Evolutionary conservation across 257 asterid species (phyloP).

Genomic region (Handroanthus guayacan): DNA sequence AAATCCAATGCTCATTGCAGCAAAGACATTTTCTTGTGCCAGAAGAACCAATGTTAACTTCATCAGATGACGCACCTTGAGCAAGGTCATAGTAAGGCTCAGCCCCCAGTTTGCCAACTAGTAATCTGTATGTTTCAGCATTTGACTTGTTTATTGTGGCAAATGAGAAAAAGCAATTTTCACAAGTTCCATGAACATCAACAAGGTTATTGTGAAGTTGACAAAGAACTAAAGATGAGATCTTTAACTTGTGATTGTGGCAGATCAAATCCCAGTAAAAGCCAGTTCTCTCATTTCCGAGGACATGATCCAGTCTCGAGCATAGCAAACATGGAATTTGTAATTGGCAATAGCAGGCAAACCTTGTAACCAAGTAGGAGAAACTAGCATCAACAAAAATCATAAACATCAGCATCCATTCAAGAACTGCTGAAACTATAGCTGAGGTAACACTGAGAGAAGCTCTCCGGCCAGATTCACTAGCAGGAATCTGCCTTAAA

Average conservation of each 20-base stretch:
- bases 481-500: constrained; percentile 33
- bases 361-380: constrained; percentile 68
- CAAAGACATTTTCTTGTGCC: constrained; percentile 53
- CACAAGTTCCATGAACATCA: constrained; percentile 65
- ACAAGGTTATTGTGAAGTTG: constrained; percentile 59
- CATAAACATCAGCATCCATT: constrained; percentile 80
- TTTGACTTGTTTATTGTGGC: constrained; percentile 56
- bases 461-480: constrained; percentile 36
- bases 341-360: constrained; percentile 62
- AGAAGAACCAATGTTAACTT: constrained; percentile 26
- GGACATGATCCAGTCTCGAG: constrained; percentile 87
- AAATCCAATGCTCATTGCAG: constrained; percentile 55
- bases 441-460: constrained; percentile 49
- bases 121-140: constrained; percentile 55
- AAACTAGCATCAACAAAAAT: constrained; percentile 69
- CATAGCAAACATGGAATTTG: constrained; percentile 81
- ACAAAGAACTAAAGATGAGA: constrained; percentile 65
- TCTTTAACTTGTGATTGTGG: constrained; percentile 61
- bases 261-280: constrained; percentile 77
- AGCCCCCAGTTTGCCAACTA: constrained; percentile 55
- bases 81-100: constrained; percentile 39
- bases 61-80: constrained; percentile 36
- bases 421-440: constrained; percentile 73
- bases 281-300: constrained; percentile 59
- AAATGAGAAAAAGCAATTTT: constrained; percentile 64